Conservation (phyloP, 805 yeast species). For the Wickerhamiella allomyrinae region DNA sequence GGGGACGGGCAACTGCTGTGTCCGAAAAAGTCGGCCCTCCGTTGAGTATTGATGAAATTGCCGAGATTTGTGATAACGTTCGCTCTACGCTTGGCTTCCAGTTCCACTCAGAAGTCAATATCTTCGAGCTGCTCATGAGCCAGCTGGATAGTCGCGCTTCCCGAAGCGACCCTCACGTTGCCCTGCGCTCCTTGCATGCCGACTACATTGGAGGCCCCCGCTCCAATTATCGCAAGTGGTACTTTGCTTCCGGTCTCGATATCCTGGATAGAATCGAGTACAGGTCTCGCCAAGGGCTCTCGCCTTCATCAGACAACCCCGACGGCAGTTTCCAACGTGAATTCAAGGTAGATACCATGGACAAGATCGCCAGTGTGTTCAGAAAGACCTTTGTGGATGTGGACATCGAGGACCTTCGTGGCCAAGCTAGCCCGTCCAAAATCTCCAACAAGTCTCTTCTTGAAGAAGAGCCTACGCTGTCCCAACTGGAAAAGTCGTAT, state of each 20-base stretch:
- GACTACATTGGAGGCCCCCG: conserved; percentile 63
- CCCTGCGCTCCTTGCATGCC: conserved; percentile 48
- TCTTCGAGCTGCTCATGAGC: conserved; percentile 50
- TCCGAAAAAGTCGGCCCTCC: conserved; percentile 11
- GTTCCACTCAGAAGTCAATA: conserved; percentile 45
- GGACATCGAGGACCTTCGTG: background rate
- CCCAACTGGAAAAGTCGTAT: conserved; percentile 21
- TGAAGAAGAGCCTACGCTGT: background rate
- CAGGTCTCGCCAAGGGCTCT: conserved; percentile 5
- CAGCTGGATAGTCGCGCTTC: conserved; percentile 56
- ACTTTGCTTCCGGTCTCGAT: conserved; percentile 60
- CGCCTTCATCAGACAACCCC: too few species aligned
- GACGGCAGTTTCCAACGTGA: background rate
- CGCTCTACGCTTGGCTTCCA: conserved; percentile 54
- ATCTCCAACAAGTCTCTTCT: background rate
- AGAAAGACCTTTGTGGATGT: background rate
- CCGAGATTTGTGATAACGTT: conserved; percentile 38
- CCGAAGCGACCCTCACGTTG: conserved; percentile 41
- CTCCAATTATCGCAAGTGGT: conserved; percentile 63
- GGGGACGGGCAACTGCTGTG: background rate
- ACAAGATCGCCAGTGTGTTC: background rate
- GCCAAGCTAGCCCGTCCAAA: background rate
- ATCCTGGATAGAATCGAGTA: conserved; percentile 35
- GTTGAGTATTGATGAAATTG: conserved; percentile 32
- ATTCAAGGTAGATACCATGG: background rate